These are phyloP conservation scores for Closterium sp. DNA, from an alignment of 139 green algal species.

Conservation along the genomic window DNA sequence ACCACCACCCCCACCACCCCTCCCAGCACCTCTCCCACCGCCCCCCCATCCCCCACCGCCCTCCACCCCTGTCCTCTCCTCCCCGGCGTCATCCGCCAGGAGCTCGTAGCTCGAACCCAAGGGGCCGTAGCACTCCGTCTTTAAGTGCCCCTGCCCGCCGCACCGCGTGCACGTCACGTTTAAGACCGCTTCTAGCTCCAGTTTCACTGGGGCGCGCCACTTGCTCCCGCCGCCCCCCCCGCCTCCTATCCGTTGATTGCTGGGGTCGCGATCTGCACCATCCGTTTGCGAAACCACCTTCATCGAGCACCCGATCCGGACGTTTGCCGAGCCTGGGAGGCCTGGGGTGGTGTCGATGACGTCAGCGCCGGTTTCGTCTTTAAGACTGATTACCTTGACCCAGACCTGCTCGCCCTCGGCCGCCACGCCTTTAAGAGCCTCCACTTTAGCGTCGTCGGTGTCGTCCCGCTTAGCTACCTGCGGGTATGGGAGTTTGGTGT, in stretches of 20 bases:
- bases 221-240: not conserved
- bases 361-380: not conserved
- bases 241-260: conserved; percentile 22
- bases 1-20: not conserved
- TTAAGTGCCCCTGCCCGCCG: conserved; percentile 45
- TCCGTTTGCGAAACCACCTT: conserved; percentile 67
- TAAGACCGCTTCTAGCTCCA: conserved; percentile 42
- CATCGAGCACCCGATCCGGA: conserved; percentile 70
- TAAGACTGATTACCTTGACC: conserved; percentile 60
- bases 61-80: not conserved
- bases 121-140: conserved; percentile 40
- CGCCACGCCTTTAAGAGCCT: conserved; percentile 64
- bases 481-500: not conserved
- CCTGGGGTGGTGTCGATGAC: not conserved
- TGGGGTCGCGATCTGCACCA: conserved; percentile 65
- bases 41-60: not conserved
- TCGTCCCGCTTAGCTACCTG: conserved; percentile 65
- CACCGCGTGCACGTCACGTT: conserved; percentile 47
- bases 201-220: not conserved
- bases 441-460: conserved; percentile 64
- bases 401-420: conserved; percentile 58
- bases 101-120: conserved; percentile 31
- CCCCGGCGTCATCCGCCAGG: conserved; percentile 21
- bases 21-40: not conserved
- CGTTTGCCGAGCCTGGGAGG: conserved; percentile 4